Conservation (phyloP, 495 filamentous ascomycete species). For the Haplographium delicatum region DNA sequence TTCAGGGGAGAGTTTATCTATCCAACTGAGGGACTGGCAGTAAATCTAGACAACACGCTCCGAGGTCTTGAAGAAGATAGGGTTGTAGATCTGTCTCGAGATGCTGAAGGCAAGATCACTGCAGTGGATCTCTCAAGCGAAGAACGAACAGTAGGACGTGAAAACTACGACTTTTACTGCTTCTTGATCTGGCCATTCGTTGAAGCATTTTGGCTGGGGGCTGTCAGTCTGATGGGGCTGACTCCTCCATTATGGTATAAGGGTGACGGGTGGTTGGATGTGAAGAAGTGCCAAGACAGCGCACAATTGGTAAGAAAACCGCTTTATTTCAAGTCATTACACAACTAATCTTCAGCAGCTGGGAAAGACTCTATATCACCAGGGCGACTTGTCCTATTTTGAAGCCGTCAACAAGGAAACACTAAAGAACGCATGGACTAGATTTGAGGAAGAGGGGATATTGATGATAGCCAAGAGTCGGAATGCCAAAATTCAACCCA, state of each 20-base stretch:
- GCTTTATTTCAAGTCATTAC: background rate
- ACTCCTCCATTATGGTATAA: conserved; percentile 60
- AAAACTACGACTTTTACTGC: conserved; percentile 98
- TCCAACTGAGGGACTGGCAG: conserved; percentile 71
- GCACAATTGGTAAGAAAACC: conserved; percentile 65
- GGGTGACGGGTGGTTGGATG: conserved; percentile 69
- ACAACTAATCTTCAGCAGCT: conserved; percentile 47
- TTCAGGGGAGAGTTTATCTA: conserved; percentile 98
- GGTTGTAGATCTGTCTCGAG: conserved; percentile 65
- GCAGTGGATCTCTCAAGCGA: conserved; percentile 67
- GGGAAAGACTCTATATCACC: conserved; percentile 95
- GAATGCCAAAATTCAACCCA: conserved; percentile 49
- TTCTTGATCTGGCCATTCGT: conserved; percentile 98
- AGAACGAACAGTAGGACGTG: conserved; percentile 72
- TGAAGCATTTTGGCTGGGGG: conserved; percentile 85
- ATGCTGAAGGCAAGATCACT: conserved; percentile 47
- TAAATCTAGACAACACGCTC: conserved; percentile 76
- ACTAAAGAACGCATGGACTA: conserved; percentile 83
- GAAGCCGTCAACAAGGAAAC: conserved; percentile 98
- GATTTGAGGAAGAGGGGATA: conserved; percentile 89
- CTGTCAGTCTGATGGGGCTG: conserved; percentile 78
- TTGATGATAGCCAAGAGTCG: conserved; percentile 64
- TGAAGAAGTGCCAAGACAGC: conserved; percentile 70
- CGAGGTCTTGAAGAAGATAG: conserved; percentile 69
- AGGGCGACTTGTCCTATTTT: conserved; percentile 93